Conservation (phyloP, 306 rosid species). For the Urtica urens region DNA sequence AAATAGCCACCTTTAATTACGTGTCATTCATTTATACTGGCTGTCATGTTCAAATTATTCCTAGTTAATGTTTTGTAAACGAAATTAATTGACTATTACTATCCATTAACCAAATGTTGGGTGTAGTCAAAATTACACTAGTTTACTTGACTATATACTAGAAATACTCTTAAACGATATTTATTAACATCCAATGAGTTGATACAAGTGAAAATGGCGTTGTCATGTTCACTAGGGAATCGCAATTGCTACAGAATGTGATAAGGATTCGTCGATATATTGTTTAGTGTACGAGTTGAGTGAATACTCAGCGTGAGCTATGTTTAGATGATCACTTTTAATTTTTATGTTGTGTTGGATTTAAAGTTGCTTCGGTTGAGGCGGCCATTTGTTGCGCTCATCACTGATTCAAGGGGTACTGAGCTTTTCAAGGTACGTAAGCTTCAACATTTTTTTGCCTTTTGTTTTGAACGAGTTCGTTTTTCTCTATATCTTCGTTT, state of each 20-base stretch:
- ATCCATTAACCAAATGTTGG: too few species aligned
- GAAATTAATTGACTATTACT: too few species aligned
- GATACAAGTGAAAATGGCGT: too few species aligned
- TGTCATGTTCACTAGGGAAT: background rate
- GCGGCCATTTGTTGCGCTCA: slow-evolving; percentile 82
- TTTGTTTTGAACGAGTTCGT: background rate
- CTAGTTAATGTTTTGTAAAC: too few species aligned
- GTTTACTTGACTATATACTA: too few species aligned
- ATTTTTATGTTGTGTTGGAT: slow-evolving; percentile 22
- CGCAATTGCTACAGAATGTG: background rate
- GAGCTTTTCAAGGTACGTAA: slow-evolving; percentile 83
- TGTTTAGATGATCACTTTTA: background rate
- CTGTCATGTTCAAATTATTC: too few species aligned
- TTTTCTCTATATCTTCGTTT: slow-evolving; percentile 10
- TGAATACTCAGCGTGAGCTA: background rate
- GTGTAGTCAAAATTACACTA: too few species aligned
- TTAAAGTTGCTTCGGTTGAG: slow-evolving; percentile 70
- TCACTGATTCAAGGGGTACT: slow-evolving; percentile 70
- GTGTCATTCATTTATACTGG: too few species aligned
- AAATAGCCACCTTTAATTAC: too few species aligned
- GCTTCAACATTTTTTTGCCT: too few species aligned
- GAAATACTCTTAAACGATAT: too few species aligned
- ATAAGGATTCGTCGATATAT: background rate
- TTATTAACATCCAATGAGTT: too few species aligned
- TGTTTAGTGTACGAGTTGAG: background rate